Conservation (phyloP, 2,329 filamentous ascomycete genomes). For the Talaromyces sp. region DNA sequence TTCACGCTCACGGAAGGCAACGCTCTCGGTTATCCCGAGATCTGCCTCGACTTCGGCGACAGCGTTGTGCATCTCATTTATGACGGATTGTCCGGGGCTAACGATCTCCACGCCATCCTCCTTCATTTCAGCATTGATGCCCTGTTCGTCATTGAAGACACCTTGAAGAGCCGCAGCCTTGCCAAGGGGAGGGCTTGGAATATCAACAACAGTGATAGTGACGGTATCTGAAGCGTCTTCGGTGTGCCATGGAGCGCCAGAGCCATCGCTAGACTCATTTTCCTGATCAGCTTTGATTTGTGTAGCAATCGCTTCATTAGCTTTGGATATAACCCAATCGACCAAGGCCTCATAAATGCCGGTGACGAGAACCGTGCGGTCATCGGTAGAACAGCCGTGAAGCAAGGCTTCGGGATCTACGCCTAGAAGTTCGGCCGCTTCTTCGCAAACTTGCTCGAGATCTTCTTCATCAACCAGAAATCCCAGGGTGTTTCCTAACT, state of each 20-base stretch:
- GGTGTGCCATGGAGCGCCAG: conserved; percentile 63
- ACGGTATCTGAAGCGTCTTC: conserved; percentile 77
- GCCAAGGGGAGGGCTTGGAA: conserved; percentile 74
- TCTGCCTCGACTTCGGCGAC: conserved; percentile 75
- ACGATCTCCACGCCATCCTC: conserved; percentile 82
- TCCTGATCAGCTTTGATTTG: conserved; percentile 68
- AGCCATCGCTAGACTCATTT: conserved; percentile 66
- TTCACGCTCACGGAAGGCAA: conserved; percentile 69
- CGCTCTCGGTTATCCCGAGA: conserved; percentile 69
- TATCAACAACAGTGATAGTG: conserved; percentile 81
- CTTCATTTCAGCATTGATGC: conserved; percentile 97
- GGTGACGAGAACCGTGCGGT: conserved; percentile 76
- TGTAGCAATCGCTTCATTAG: conserved; percentile 76
- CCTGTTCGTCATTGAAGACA: conserved; percentile 86
- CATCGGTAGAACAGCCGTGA: conserved; percentile 76
- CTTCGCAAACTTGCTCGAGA: conserved; percentile 82
- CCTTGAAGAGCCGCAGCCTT: conserved; percentile 87
- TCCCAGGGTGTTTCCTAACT: conserved; percentile 86
- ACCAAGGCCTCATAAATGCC: conserved; percentile 92
- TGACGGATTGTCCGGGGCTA: conserved; percentile 72
- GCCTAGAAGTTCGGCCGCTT: conserved; percentile 81
- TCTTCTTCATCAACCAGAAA: conserved; percentile 81
- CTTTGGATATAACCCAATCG: conserved; percentile 88
- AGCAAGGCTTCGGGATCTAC: conserved; percentile 80
- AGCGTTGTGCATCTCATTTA: conserved; percentile 83